Evolutionary conservation across 768 basidiomycete genomes (phyloP).

Genomic region (Suillus tomentosus): DNA sequence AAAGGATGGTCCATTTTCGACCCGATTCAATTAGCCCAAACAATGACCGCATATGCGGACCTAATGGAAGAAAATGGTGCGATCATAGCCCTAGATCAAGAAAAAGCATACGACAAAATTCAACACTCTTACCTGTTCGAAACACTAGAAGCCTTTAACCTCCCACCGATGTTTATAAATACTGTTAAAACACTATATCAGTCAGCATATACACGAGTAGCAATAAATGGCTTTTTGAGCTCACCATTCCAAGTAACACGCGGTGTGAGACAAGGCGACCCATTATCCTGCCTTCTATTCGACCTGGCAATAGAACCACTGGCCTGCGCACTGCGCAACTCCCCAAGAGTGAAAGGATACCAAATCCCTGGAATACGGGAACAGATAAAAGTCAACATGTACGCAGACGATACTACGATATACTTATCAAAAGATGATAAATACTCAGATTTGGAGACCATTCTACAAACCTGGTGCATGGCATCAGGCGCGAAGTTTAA

Average conservation of each 20-base stretch:
- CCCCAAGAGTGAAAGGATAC: constrained; percentile 16
- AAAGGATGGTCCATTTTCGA: constrained; percentile 32
- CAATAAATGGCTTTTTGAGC: rapidly evolving
- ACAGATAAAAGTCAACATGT: not conserved
- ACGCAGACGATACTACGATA: not conserved
- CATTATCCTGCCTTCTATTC: not conserved
- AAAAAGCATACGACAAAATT: constrained; percentile 15
- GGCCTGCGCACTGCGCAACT: constrained; percentile 19
- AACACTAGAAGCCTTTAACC: constrained; percentile 21
- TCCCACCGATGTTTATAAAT: constrained; percentile 33
- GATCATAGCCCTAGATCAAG: constrained; percentile 38
- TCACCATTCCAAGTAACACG: not conserved
- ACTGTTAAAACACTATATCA: constrained; percentile 6
- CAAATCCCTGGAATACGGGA: rapidly evolving
- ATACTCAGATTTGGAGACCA: constrained; percentile 7
- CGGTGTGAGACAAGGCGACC: not conserved
- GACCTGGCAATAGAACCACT: not conserved
- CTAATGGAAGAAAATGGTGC: constrained; percentile 25
- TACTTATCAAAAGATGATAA: constrained; percentile 19
- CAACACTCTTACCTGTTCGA: constrained; percentile 34
- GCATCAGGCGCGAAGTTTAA: constrained; percentile 24
- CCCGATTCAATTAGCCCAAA: constrained; percentile 31
- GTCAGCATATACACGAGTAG: not conserved
- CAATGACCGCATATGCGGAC: constrained; percentile 29
- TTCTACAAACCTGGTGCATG: constrained; percentile 17